These are phyloP conservation scores for Rhytidhysteron rufulum DNA, from an alignment of 2,329 filamentous ascomycete genomes.

Conservation along the genomic window DNA sequence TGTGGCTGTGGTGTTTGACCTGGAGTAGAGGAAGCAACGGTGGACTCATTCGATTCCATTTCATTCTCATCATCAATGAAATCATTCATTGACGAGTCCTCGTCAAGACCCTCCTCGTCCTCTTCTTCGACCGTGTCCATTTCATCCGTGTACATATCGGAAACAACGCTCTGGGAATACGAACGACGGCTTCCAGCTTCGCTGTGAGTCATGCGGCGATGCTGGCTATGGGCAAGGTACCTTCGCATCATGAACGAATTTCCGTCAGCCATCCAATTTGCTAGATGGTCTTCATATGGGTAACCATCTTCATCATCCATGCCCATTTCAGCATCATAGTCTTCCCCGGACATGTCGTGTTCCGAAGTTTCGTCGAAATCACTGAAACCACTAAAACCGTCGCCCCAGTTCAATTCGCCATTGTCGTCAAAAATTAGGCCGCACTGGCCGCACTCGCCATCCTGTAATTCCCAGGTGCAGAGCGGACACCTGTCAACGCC, in stretches of 20 bases:
- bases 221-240: conserved; percentile 25
- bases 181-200: conserved; percentile 38
- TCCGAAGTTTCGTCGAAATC: conserved; percentile 43
- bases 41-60: conserved; percentile 17
- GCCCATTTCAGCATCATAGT: conserved; percentile 42
- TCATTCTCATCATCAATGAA: conserved; percentile 37
- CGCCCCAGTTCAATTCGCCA: conserved; percentile 34
- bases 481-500: conserved; percentile 59
- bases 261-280: conserved; percentile 24
- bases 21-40: conserved; percentile 26
- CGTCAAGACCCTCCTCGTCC: conserved; percentile 37
- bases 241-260: conserved; percentile 30
- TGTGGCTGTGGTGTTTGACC: conserved; percentile 26
- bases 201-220: conserved; percentile 37
- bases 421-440: conserved; percentile 49
- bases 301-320: conserved; percentile 34
- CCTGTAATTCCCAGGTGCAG: conserved; percentile 62
- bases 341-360: conserved; percentile 31
- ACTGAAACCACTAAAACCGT: conserved; percentile 41
- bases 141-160: conserved; percentile 37
- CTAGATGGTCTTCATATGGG: conserved; percentile 29
- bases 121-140: conserved; percentile 42
- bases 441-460: conserved; percentile 55
- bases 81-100: conserved; percentile 40
- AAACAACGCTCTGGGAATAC: conserved; percentile 38